Base-by-base conservation (phyloP, 2,329 filamentous ascomycete species). In the Colletotrichum horii region DNA sequence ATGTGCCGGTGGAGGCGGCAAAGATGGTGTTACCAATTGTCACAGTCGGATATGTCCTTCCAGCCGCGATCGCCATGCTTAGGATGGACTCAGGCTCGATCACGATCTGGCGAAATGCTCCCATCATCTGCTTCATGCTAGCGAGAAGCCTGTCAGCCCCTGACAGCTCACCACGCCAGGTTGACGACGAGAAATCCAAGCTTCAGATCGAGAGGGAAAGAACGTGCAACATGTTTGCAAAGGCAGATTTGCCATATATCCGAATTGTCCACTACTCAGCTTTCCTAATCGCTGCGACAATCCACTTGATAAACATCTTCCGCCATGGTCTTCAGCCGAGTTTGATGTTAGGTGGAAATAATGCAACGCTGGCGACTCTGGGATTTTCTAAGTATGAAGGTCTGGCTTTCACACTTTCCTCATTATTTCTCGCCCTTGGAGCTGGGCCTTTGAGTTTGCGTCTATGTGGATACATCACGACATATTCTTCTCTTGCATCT, bases 261-360 rank as follows among this genome's bases (percentile, higher is more conserved):
- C 11, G 43, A 3, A 2, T 52, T 3, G 3, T 52, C 4, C 43
- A 52, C 1, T 52, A 1, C 4, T n/a, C 9, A 1, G 38, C 38
- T 0, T 2, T 48, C 6, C 4, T 48, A 5, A 4, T n/a, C 0
- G 12, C 19, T 4, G 11, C 38, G 3, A 6, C 9, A 1, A 12
- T n/a, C 6, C 38, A 48, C 19, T 4, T 43, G 0, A n/a, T 3
- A 8, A 43, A n/a, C 9, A 8, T 43, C 2, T 34, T 15, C 2
- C 2, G 6, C 4, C 12, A 34, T 12, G 32, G 32, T 12, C 4
- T 34, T 15, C 2, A 32, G 32, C 32, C 32, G n/a, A 34, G 32
- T 12, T 15, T 34, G 5, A 6, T 15, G 1, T 34, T 34, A 6
- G 32, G 32, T 14, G 12, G 32, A 14, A 15, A 34, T 6, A 2